Evolutionary conservation across 257 asterid species (phyloP), one percentile per base, ranked within the genome.

Genomic region (Ballota nigra): DNA sequence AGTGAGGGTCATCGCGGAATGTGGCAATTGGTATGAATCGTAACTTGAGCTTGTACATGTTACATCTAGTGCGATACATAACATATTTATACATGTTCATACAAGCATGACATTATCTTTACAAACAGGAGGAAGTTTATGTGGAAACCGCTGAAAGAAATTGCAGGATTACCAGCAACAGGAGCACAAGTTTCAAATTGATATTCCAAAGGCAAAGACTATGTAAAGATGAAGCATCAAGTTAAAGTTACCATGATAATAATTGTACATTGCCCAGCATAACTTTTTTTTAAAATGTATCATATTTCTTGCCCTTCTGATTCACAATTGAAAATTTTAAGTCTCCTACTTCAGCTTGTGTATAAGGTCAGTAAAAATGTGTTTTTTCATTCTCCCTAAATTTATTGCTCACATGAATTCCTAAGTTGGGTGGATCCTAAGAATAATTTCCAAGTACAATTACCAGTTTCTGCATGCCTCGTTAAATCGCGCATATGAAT

Each of bases 91-190:
- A 33, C 9, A 26, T 26, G 29, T 33, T 33, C 6, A 33, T 6
- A 6, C 7, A 6, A 33, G 58, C n/a, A 55, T 9, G 33, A 13
- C 57, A 51, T 47, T n/a, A 38, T 7, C 67, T 20, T 13, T 43
- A 41, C 71, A 12, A 69, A 78, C 86, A 92, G 96, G 98, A 81
- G 96, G 72, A 92, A 89, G 72, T 87, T 92, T 49, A 28, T 89
- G 80, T 92, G 98, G 98, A 92, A 74, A 70, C 96, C 96, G 66
- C 85, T 92, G 60, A 86, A 87, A 78, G 96, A 89, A 75, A 83
- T 85, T 57, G 89, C 92, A 10, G 96, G 80, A 68, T 53, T 87
- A 75, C 70, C 88, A 55, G 81, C 79, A 58, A 36, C 74, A 49
- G 68, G 15, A 51, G 70, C 22, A 8, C 68, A 73, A 55, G 68